These are phyloP conservation scores for sorghum (Sorghum bicolor) DNA, from an alignment of 176 grass and related monocot genomes.

Conservation along the genomic window Sorghum_bicolor_NCBIv3 NC_012873.2:7476001-7476500, in stretches of 20 bases:
- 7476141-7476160: not conserved
- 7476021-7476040: conserved; percentile 97
- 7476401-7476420: conserved; percentile 90
- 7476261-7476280: conserved; percentile 62
- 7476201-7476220: conserved; percentile 99
- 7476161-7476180: conserved; percentile 43
- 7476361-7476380: conserved; percentile 87
- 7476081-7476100: not conserved
- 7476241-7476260: conserved; percentile 85
- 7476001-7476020: conserved; percentile 98
- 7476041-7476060: conserved; percentile 76
- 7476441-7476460: conserved; percentile 14
- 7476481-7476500: conserved; percentile 66
- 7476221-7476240: conserved; percentile 96
- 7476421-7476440: conserved; percentile 31
- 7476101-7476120: conserved; percentile 14
- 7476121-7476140: not conserved
- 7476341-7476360: conserved; percentile 60
- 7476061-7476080: conserved; percentile 26
- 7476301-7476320: conserved; percentile 10
- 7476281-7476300: conserved; percentile 21
- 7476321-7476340: conserved; percentile 12
- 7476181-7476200: conserved; percentile 92
- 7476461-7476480: conserved; percentile 34
- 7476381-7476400: conserved; percentile 88